A percentile compares a stretch with the other conserved stretches of the same genome.
Conservation (phyloP, 2,329 filamentous ascomycete genomes). For the Juglanconis oblonga region DNA sequence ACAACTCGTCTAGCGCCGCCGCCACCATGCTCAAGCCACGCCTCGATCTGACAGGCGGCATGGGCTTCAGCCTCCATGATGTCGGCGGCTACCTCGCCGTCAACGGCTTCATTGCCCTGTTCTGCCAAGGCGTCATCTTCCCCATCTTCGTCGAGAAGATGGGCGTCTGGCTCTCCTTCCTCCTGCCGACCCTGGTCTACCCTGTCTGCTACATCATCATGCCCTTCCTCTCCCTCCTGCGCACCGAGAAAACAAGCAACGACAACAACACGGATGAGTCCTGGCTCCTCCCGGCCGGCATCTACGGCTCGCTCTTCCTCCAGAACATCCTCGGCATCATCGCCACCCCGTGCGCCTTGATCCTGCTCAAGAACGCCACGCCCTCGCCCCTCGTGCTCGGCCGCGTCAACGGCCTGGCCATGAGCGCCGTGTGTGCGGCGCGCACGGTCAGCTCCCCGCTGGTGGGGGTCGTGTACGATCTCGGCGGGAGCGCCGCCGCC, state of each 20-base stretch:
- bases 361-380: constrained; percentile 70
- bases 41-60: constrained; percentile 53
- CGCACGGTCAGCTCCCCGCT: constrained; percentile 68
- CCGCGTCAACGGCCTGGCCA: constrained; percentile 70
- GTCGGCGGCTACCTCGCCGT: constrained; percentile 67
- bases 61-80: constrained; percentile 63
- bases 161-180: constrained; percentile 65
- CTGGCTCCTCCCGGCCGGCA: constrained; percentile 52
- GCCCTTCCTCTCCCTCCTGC: constrained; percentile 62
- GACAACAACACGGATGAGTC: neutral
- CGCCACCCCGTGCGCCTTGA: constrained; percentile 65
- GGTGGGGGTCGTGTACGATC: constrained; percentile 64
- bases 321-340: constrained; percentile 69
- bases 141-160: constrained; percentile 42
- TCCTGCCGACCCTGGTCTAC: constrained; percentile 63
- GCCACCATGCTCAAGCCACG: constrained; percentile 12
- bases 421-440: constrained; percentile 67
- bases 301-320: constrained; percentile 63
- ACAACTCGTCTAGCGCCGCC: constrained; percentile 20
- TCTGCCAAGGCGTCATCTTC: constrained; percentile 65
- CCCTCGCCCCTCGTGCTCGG: constrained; percentile 61
- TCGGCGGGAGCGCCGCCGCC: constrained; percentile 46
- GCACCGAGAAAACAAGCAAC: constrained; percentile 24
- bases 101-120: constrained; percentile 66
- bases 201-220: constrained; percentile 67